phyloP scores from a whole-genome alignment of 257 asterid genomes.

The Datura wrightii region DNA sequence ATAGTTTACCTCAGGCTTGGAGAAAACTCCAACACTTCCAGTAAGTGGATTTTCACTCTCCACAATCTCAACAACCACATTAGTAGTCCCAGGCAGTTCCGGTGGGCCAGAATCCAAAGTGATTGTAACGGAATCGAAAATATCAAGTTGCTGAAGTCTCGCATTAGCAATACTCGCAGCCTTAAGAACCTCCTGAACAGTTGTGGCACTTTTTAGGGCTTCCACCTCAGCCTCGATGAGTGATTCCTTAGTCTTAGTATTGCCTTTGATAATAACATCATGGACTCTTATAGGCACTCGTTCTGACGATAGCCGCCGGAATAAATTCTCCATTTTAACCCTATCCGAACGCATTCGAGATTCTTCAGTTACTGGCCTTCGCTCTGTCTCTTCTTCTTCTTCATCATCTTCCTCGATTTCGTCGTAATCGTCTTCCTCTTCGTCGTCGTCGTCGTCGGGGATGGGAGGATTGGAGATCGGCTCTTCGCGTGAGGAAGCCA shows the following conservation, averaged over 20 bases:
- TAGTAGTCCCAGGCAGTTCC: slow-evolving; percentile 92
- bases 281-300: slow-evolving; percentile 80
- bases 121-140: slow-evolving; percentile 78
- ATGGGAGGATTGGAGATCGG: slow-evolving; percentile 29
- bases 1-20: slow-evolving; percentile 78
- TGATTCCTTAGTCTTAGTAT: slow-evolving; percentile 70
- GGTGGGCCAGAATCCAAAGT: slow-evolving; percentile 89
- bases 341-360: slow-evolving; percentile 56
- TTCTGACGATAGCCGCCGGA: slow-evolving; percentile 67
- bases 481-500: slow-evolving; percentile 37
- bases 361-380: slow-evolving; percentile 42
- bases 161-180: slow-evolving; percentile 65
- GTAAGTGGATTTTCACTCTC: slow-evolving; percentile 64
- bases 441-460: slow-evolving; percentile 13
- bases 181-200: slow-evolving; percentile 74
- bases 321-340: slow-evolving; percentile 57
- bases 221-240: slow-evolving; percentile 75
- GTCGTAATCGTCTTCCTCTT: slow-evolving; percentile 41
- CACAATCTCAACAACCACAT: slow-evolving; percentile 72
- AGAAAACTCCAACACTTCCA: slow-evolving; percentile 73
- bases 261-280: slow-evolving; percentile 86
- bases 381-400: slow-evolving; percentile 47
- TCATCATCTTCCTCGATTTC: slow-evolving; percentile 39
- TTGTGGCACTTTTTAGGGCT: slow-evolving; percentile 57
- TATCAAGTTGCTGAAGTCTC: slow-evolving; percentile 65